Base-by-base conservation (phyloP, 2,329 filamentous ascomycete genomes). In the Capronia americana region DNA sequence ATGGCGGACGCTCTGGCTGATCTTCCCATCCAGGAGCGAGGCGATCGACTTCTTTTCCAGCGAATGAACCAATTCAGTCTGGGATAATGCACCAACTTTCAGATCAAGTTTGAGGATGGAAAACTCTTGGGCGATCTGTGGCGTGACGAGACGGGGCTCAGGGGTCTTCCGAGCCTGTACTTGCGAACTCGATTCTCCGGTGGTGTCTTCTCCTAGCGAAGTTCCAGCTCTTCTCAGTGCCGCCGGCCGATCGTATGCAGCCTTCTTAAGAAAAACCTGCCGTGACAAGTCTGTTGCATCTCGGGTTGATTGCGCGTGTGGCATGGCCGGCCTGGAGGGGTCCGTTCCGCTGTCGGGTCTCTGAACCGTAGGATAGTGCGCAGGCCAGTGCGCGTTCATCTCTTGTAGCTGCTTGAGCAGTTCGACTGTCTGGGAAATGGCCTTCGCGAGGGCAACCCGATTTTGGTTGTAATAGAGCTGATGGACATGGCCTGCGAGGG, bases 61-160 rank as follows among this genome's bases (percentile, higher is more conserved):
- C 0, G 95, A 98, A 78, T 98, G 94, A 8, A 98, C 93, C 20
- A 98, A 83, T 74, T 98, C 93, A 0, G 92, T 86, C 75, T 98
- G 95, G 67, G 93, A 91, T 57, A 97, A 78, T 5, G 91, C 84
- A 34, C 94, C 93, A 63, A 99, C 85, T 80, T 97, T 97, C 64
- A 99, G 81, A 77, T 99, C 95, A 68, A 99, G 83, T 80, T 98
- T 99, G 70, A 99, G 80, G 34, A 99, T 90, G 0, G 94, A 98
- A 73, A 98, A 97, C 74, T 99, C 93, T 71, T 97, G 92, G 2
- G 93, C 92, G 69, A 98, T 93, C 78, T 98, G 92, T 32, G 93
- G 92, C 1, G 92, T 92, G 68, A 98, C 90, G 26, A 99, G 84
- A 70, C 95, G 86, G 14, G 94, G 94, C 75, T 96, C 93, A 10